Conservation (phyloP, 805 yeast genomes). For the Lipomyces kockii region DNA sequence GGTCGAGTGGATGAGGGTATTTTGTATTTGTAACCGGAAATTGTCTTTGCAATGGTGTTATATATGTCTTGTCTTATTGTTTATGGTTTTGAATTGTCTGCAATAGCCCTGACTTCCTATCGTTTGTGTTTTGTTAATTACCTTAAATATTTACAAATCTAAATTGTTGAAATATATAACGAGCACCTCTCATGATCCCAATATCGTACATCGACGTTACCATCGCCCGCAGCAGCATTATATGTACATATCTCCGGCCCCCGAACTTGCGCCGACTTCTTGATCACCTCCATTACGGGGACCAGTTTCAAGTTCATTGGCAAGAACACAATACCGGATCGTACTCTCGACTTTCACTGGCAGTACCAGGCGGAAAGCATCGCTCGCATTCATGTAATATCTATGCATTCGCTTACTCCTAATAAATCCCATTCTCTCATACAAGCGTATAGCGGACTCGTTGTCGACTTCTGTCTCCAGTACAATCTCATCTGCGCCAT, state of each 20-base stretch:
- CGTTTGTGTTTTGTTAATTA: not conserved
- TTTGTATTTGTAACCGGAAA: not conserved
- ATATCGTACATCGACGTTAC: not conserved
- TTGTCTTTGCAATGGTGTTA: constrained; percentile 1
- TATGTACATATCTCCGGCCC: not conserved
- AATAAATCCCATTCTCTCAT: constrained; percentile 77
- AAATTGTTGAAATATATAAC: not conserved
- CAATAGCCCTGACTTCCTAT: not conserved
- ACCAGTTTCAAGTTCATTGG: not conserved
- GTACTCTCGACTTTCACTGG: constrained; percentile 72
- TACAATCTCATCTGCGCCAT: constrained; percentile 76
- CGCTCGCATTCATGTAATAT: constrained; percentile 90
- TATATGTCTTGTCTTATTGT: not conserved
- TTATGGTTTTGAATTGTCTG: not conserved
- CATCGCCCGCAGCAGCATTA: not conserved
- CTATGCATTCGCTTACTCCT: constrained; percentile 76
- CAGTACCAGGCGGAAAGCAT: constrained; percentile 83
- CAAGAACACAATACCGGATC: constrained; percentile 49
- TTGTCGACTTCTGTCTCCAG: constrained; percentile 91
- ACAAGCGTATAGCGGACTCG: constrained; percentile 66
- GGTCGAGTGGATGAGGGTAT: not conserved
- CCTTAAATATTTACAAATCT: not conserved
- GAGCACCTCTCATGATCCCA: not conserved
- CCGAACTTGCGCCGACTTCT: not conserved
- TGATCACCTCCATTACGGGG: not conserved